Evolutionary conservation across 768 basidiomycete species (phyloP).

Genomic region (Pholiota conissans): DNA sequence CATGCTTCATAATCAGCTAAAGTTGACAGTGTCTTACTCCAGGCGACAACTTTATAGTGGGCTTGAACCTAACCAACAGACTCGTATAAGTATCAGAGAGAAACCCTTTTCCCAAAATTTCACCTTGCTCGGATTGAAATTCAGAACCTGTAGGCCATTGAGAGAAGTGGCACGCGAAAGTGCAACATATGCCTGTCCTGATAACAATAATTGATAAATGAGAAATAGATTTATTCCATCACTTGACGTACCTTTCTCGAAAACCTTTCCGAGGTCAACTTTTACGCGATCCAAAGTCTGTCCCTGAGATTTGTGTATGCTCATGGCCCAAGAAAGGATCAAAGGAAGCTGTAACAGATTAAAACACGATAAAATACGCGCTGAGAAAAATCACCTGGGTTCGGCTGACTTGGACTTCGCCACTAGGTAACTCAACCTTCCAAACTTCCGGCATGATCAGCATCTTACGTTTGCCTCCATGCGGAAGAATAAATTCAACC

Average conservation of each 20-base stretch:
- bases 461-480: conserved; percentile 51
- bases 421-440: conserved; percentile 87
- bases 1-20: neutral
- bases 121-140: conserved; percentile 78
- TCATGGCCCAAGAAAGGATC: conserved; percentile 96
- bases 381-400: conserved; percentile 58
- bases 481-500: conserved; percentile 74
- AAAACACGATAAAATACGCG: neutral
- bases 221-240: neutral
- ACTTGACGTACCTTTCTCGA: conserved; percentile 72
- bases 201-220: conserved; percentile 5
- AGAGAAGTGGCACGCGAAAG: conserved; percentile 87
- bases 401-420: conserved; percentile 79
- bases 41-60: conserved; percentile 1
- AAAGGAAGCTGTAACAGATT: conserved; percentile 62
- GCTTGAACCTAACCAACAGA: neutral
- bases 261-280: conserved; percentile 90
- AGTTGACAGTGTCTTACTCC: conserved; percentile 3
- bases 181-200: conserved; percentile 90
- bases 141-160: conserved; percentile 81
- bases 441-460: conserved; percentile 72
- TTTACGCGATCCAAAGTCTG: conserved; percentile 95
- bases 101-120: conserved; percentile 8
- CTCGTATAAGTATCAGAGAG: neutral
- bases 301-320: conserved; percentile 97